Conservation (phyloP, 208 protist species). For the Porcisia hertigi region DNA sequence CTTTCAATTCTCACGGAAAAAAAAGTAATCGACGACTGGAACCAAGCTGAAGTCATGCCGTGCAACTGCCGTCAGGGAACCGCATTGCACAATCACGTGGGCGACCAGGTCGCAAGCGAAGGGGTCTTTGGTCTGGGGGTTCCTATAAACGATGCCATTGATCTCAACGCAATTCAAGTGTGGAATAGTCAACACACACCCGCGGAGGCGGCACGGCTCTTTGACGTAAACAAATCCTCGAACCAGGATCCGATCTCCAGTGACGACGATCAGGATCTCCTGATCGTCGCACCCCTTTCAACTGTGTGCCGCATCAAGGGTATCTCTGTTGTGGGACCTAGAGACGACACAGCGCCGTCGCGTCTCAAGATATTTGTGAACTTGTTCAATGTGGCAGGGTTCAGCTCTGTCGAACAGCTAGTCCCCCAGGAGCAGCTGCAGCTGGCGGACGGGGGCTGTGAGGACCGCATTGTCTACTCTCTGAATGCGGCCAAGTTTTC, state of each 20-base stretch:
- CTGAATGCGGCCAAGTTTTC: slow-evolving; percentile 77
- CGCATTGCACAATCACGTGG: slow-evolving; percentile 78
- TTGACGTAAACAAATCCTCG: slow-evolving; percentile 42
- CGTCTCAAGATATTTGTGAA: slow-evolving; percentile 84
- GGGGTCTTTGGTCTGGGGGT: slow-evolving; percentile 72
- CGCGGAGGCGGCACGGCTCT: slow-evolving; percentile 53
- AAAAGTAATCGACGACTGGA: neutral
- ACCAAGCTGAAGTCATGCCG: slow-evolving; percentile 47
- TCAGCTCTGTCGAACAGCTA: slow-evolving; percentile 75
- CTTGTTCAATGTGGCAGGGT: slow-evolving; percentile 59
- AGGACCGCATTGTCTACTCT: slow-evolving; percentile 80
- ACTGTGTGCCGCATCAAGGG: slow-evolving; percentile 66
- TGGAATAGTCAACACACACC: slow-evolving; percentile 69
- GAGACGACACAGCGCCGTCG: slow-evolving; percentile 53
- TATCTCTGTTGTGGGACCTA: slow-evolving; percentile 64
- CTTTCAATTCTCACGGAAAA: neutral
- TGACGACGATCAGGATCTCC: slow-evolving; percentile 79
- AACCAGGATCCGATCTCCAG: slow-evolving; percentile 77
- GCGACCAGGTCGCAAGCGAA: slow-evolving; percentile 60
- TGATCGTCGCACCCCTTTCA: slow-evolving; percentile 68
- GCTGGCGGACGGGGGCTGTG: slow-evolving; percentile 50
- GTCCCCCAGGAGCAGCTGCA: slow-evolving; percentile 76
- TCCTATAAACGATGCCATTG: slow-evolving; percentile 66
- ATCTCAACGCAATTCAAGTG: slow-evolving; percentile 58
- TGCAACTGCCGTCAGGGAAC: slow-evolving; percentile 83